Base-by-base conservation (phyloP, 2,329 filamentous ascomycete species). In the Alternaria incomplexa region DNA sequence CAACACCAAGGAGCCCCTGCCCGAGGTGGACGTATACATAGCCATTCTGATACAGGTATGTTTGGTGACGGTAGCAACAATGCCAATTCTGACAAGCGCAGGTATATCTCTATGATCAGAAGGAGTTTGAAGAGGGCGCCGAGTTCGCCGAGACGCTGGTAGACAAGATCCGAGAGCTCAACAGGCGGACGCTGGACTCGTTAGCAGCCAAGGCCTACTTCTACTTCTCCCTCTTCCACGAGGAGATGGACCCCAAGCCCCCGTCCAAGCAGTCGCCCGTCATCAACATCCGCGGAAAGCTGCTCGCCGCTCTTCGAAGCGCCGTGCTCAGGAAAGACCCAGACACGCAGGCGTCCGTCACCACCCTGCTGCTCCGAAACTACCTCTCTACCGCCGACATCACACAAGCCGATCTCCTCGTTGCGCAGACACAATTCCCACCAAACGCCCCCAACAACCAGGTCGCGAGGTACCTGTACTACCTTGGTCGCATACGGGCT, bases 361-460 rank as follows among this genome's bases (percentile, higher is more conserved):
- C 97, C 70, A 96, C 97, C 13, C 86, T 99, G 61, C 87, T 99
- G 56, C 90, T 99, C 72, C 93, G 96, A 73, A 99, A 96, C 83
- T 99, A 99, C 81, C 89, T 99, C 69, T 90, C 92, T 52, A 98
- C 95, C 47, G 97, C 96, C 69, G 95, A 98, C 82, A 97, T 99
- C 81, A 91, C 92, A 59, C 96, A 99, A 83, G 96, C 96, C 71
- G 96, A 99, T 81, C 88, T 98, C 43, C 88, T 99, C 61, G 93
- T 99, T 66, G 95, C 93, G 30, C 96, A 99, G 83, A 97, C 96
- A 28, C 91, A 96, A 78, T 98, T 99, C 81, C 96, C 96, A 6
- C 88, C 94, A 67, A 93, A 93, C 75, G 96, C 96, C 5, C 93
- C 94, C 69, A 99, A 97, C 84, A 99, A 97, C 81, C 96, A 99